Base-by-base conservation (phyloP, 139 green algal genomes). In the Volvox reticuliferus region DNA sequence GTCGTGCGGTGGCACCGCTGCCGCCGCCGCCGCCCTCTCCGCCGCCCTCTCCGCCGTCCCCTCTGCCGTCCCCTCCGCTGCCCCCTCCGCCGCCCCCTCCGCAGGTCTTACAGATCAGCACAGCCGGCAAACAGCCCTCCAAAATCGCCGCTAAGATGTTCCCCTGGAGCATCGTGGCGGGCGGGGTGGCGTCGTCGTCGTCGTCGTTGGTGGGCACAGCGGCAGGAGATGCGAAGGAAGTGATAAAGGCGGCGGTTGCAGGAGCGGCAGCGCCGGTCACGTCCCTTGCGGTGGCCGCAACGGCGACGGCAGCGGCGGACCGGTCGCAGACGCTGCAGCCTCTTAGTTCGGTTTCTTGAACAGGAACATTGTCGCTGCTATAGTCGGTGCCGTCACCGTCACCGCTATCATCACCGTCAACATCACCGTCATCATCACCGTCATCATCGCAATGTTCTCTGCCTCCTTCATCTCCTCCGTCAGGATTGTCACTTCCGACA, bases 41-140 rank as follows among this genome's bases (percentile, higher is more conserved):
- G 55, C 80, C 20, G 36, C 78, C 36, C 17, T 17, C 78, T 12
- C 75, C 71, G n/a, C 81, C 30, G 14, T 62, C 55, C 37, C 79
- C 36, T 2, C 79, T 12, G 35, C 77, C 63, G 16, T n/a, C 81
- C 65, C 5, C 65, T 2, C 30, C 82, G 68, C 2, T 28, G 50
- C 16, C 85, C 32, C 85, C 71, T 6, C 20, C 71, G 28, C 71
- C 71, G 71, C 71, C 14, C 9, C 78, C 37, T 1, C 78, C 76
- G 28, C 86, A 90, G 30, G 21, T 0, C 12, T 75, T 55, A 26
- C 86, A 90, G 71, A 90, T 50, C 73, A 90, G 19, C 73, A 90
- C 20, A 21, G 24, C 30, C 0, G 86, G 86, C 50, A 76, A 44
- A 21, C 12, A 24, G 86, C 50, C 62, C 30, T 90, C 73, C 19